These are phyloP conservation scores for Fulvia fulva DNA, from an alignment of 2,329 filamentous ascomycete genomes.

Conservation along the genomic window DNA sequence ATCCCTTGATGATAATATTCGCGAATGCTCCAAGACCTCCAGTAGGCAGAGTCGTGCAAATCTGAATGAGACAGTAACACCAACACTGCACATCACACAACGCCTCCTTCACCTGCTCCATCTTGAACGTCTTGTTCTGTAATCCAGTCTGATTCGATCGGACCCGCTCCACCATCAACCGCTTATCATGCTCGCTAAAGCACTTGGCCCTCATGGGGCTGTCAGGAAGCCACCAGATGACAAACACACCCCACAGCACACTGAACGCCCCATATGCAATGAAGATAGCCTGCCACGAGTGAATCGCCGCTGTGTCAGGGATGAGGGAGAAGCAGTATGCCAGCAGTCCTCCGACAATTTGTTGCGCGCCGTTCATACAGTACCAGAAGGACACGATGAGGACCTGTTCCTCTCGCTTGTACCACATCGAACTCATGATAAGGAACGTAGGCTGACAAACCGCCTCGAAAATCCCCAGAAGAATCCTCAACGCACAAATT, in stretches of 20 bases:
- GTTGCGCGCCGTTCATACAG: constrained; percentile 45
- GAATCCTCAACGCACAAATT: constrained; percentile 57
- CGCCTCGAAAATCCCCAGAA: constrained; percentile 69
- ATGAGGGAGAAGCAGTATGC: constrained; percentile 50
- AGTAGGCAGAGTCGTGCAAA: constrained; percentile 71
- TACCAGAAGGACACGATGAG: constrained; percentile 65
- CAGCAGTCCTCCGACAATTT: constrained; percentile 67
- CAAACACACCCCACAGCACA: constrained; percentile 61
- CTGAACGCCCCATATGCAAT: constrained; percentile 61
- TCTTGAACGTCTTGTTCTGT: constrained; percentile 48
- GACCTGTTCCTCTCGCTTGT: constrained; percentile 65
- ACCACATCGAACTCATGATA: constrained; percentile 66
- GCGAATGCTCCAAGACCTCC: constrained; percentile 69
- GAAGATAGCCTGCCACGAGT: constrained; percentile 65
- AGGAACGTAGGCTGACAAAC: constrained; percentile 66
- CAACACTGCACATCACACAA: constrained; percentile 60
- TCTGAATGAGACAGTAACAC: constrained; percentile 48
- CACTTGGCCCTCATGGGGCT: constrained; percentile 69
- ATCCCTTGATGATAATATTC: constrained; percentile 68
- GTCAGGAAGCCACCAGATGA: constrained; percentile 62
- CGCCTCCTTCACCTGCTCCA: constrained; percentile 54
- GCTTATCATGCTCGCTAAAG: constrained; percentile 59
- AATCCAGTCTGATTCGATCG: constrained; percentile 45
- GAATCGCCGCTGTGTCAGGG: constrained; percentile 18
- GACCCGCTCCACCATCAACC: constrained; percentile 48